Evolutionary conservation across 2,329 filamentous ascomycete genomes (phyloP).

Genomic region (Endoconidiophora laricicola): DNA sequence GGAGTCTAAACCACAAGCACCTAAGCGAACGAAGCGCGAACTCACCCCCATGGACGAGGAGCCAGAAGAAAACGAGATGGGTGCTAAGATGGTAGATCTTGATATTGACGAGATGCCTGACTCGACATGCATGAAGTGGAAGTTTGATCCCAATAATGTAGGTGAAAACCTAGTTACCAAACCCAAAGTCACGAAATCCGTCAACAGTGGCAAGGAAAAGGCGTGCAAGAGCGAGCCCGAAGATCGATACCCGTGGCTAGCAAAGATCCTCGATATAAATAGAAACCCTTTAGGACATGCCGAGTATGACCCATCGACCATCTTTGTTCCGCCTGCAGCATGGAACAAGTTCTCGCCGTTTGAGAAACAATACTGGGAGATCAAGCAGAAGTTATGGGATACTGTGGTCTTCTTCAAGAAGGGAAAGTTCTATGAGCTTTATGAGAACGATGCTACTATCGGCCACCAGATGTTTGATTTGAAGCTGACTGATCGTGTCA

Average conservation of each 20-base stretch:
- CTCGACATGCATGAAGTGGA: slow-evolving; percentile 49
- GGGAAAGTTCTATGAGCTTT: slow-evolving; percentile 97
- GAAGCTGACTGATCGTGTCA: slow-evolving; percentile 93
- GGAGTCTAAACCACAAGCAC: slow-evolving; percentile 30
- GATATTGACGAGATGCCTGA: slow-evolving; percentile 32
- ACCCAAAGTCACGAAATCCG: slow-evolving; percentile 13
- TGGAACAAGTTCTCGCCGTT: slow-evolving; percentile 81
- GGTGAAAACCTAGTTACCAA: slow-evolving; percentile 17
- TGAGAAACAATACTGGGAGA: slow-evolving; percentile 98
- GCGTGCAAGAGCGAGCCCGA: slow-evolving; percentile 71
- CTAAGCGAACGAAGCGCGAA: slow-evolving; percentile 40
- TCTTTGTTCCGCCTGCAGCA: slow-evolving; percentile 73
- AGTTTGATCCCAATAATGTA: slow-evolving; percentile 35
- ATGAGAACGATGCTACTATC: slow-evolving; percentile 92
- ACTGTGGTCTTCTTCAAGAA: slow-evolving; percentile 99
- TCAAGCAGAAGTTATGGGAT: slow-evolving; percentile 95
- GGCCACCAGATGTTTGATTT: slow-evolving; percentile 94
- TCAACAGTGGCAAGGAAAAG: slow-evolving; percentile 38
- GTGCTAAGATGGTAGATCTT: slow-evolving; percentile 26
- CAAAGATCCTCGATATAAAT: slow-evolving; percentile 70
- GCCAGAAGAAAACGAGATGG: slow-evolving; percentile 29
- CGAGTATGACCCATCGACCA: slow-evolving; percentile 77
- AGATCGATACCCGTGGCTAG: slow-evolving; percentile 78
- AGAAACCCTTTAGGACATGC: slow-evolving; percentile 61
- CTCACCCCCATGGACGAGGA: slow-evolving; percentile 20